Base-by-base conservation (phyloP, 495 filamentous ascomycete species). In the Penicillium canariense region DNA sequence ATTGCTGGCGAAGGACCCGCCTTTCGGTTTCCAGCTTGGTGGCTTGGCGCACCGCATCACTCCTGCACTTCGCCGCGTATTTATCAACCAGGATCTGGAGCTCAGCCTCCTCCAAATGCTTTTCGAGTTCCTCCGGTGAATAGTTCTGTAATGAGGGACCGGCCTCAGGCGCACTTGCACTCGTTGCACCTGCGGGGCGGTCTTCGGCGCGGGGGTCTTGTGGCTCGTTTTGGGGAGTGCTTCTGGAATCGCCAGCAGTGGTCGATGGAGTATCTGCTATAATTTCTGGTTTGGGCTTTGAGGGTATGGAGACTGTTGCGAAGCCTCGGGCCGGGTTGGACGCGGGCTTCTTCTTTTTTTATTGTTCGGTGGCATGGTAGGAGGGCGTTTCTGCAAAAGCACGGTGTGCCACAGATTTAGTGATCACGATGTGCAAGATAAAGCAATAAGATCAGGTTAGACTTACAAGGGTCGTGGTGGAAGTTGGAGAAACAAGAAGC, bases 291-390 rank as follows among this genome's bases (percentile, higher is more conserved):
- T 78, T 78, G 11, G 71, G 69, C 70, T 95, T 96, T 7, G 88
- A 93, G 34, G 90, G 87, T 45, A 90, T 78, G 11, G 93, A 97
- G 12, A 89, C 91, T 2, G 94, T 98, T 54, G 92, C 90, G 75
- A 97, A 91, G 8, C 91, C 92, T 62, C 94, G 82, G 36, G 89
- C 88, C 25, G 93, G 89, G 69, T 96, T 97, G 15, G 84, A 78
- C 14, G 77, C 80, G 40, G 87, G 75, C 76, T 96, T 96, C 71
- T 89, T 93, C 70, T 94, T 87, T 71, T 89, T 97, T 90, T 95
- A 64, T 85, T 88, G 55, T 84, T 87, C 12, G 77, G 71, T 46
- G 86, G 85, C 89, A 91, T 91, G 42, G 39, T 73, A 68, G 28
- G 38, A 44, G 46, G 27, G 47, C 40, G 38, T 0, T 30, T 54